phyloP scores from a whole-genome alignment of 495 filamentous ascomycete genomes.

The Penicillium maclennaniae region DNA sequence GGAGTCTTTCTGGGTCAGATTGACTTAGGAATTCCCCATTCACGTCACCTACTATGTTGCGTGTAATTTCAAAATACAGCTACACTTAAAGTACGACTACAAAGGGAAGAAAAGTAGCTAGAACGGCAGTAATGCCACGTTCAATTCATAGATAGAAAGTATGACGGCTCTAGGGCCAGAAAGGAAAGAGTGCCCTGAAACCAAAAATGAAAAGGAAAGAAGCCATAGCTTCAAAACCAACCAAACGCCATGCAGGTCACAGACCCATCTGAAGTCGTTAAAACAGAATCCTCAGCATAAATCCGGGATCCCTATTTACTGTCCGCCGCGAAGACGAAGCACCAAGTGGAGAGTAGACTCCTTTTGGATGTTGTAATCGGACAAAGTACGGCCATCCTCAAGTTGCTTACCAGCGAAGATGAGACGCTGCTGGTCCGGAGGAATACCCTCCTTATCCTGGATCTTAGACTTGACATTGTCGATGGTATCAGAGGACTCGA shows the following conservation, averaged over 20 bases:
- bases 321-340: slow-evolving; percentile 80
- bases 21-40: too few relatives aligned
- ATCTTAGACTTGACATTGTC: slow-evolving; percentile 94
- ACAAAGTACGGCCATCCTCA: slow-evolving; percentile 78
- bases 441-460: slow-evolving; percentile 89
- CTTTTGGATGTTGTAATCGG: slow-evolving; percentile 94
- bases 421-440: slow-evolving; percentile 82
- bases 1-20: too few relatives aligned
- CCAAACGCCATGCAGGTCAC: slow-evolving; percentile 44
- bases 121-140: slow-evolving; percentile 10
- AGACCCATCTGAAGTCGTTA: slow-evolving; percentile 26
- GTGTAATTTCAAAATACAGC: background rate
- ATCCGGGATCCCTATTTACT: slow-evolving; percentile 40
- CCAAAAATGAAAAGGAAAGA: slow-evolving; percentile 21
- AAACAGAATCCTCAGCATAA: slow-evolving; percentile 14
- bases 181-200: slow-evolving; percentile 32
- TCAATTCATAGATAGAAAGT: slow-evolving; percentile 18
- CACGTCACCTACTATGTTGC: background rate
- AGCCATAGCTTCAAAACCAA: slow-evolving; percentile 35
- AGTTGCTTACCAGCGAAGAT: slow-evolving; percentile 92
- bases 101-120: background rate
- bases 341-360: slow-evolving; percentile 86
- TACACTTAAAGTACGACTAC: background rate
- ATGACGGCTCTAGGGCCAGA: slow-evolving; percentile 13
- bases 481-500: slow-evolving; percentile 85